Evolutionary conservation across 75 land plant genomes (phyloP).

Genomic region (Isoetes taiwanensis): DNA sequence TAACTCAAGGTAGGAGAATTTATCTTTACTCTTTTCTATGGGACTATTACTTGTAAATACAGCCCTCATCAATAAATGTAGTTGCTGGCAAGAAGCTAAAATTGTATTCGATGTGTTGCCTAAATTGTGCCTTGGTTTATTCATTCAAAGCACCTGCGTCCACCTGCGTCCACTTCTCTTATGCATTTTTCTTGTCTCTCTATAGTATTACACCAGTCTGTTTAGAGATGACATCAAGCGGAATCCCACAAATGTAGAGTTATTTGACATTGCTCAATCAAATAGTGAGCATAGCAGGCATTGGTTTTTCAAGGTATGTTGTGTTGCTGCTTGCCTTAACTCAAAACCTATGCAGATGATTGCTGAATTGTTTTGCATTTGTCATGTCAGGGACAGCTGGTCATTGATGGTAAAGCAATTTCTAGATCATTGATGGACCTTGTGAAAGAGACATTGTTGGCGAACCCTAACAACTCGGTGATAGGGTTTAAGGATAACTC

Average conservation of each 20-base stretch:
- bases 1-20: too few species aligned
- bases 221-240: constrained; percentile 80
- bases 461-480: constrained; percentile 80
- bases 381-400: constrained; percentile 47
- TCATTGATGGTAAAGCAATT: constrained; percentile 61
- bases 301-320: constrained; percentile 76
- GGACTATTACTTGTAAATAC: too few species aligned
- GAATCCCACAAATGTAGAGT: constrained; percentile 87
- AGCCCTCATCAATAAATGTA: too few species aligned
- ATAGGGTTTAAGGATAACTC: constrained; percentile 95
- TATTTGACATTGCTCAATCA: constrained; percentile 97
- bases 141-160: too few species aligned
- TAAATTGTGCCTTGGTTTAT: too few species aligned
- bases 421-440: constrained; percentile 52
- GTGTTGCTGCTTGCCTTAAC: neutral
- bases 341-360: neutral
- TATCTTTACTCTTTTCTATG: too few species aligned
- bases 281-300: constrained; percentile 96
- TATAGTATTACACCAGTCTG: constrained; percentile 68
- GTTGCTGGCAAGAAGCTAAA: too few species aligned
- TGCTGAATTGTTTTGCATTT: neutral
- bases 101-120: too few species aligned
- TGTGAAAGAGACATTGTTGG: constrained; percentile 73
- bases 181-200: too few species aligned
- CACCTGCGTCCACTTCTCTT: too few species aligned